A percentile compares a stretch with the other conserved stretches of the same genome.
Evolutionary conservation across 495 filamentous ascomycete genomes (phyloP).

Genomic region (Amorphotheca resinae): DNA sequence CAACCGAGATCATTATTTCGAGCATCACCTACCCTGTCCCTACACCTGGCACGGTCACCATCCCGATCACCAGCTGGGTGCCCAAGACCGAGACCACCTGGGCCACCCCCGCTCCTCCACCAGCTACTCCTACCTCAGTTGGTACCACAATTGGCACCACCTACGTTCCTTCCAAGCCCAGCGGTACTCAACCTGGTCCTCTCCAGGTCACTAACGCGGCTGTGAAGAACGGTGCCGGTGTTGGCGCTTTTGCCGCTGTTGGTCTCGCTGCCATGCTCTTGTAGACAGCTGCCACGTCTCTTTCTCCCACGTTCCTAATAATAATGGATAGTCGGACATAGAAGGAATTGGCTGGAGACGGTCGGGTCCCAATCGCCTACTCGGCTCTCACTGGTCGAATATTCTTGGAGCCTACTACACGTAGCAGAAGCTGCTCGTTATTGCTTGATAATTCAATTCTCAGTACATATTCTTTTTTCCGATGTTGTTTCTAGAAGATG

Average conservation of each 20-base stretch:
- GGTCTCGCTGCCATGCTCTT: conserved; percentile 47
- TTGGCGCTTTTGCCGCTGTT: conserved; percentile 44
- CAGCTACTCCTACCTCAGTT: conserved; percentile 14
- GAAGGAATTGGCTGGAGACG: conserved; percentile 5
- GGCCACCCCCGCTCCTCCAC: neutral
- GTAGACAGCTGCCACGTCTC: conserved; percentile 28
- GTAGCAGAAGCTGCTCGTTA: too few species aligned
- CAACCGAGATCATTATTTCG: conserved; percentile 8
- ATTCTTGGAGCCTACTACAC: conserved; percentile 15
- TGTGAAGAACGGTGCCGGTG: conserved; percentile 34
- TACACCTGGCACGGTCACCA: conserved; percentile 7
- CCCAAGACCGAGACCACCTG: neutral
- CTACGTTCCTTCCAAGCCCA: conserved; percentile 1
- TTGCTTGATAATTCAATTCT: too few species aligned
- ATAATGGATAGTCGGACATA: conserved; percentile 5
- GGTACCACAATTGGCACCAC: conserved; percentile 12
- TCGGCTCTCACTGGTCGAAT: conserved; percentile 3
- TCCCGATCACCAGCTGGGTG: conserved; percentile 15
- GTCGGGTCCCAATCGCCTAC: conserved; percentile 5
- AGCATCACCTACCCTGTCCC: conserved; percentile 13
- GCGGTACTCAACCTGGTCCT: conserved; percentile 13
- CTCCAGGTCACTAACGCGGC: conserved; percentile 24
- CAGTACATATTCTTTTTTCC: too few species aligned
- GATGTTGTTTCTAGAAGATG: too few species aligned
- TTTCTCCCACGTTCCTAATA: conserved; percentile 5